A percentile compares a stretch with the other conserved stretches of the same genome.
Conservation (phyloP, 495 filamentous ascomycete genomes). For the Pseudomonodictys pantanalensis region DNA sequence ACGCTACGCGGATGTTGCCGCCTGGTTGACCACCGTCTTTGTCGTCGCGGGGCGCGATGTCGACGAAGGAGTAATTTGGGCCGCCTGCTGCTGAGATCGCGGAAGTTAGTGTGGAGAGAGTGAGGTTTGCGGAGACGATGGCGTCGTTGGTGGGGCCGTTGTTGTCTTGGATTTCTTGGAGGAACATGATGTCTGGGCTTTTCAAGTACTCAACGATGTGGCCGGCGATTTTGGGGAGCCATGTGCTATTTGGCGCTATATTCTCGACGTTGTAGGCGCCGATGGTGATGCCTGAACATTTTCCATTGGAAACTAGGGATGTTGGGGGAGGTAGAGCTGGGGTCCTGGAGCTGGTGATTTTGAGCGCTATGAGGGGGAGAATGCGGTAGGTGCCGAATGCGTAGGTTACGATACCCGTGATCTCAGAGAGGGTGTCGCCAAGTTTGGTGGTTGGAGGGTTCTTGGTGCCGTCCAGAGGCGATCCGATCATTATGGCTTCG, state of each 20-base stretch:
- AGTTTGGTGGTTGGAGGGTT: constrained; percentile 55
- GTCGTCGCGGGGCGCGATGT: constrained; percentile 50
- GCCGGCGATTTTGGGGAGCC: constrained; percentile 49
- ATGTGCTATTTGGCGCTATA: constrained; percentile 47
- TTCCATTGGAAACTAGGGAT: constrained; percentile 44
- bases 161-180: constrained; percentile 64
- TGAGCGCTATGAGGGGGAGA: constrained; percentile 53
- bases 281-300: constrained; percentile 53
- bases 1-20: constrained; percentile 64
- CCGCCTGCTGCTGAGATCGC: constrained; percentile 45
- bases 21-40: constrained; percentile 58
- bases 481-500: constrained; percentile 58
- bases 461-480: constrained; percentile 56
- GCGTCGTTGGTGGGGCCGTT: constrained; percentile 52
- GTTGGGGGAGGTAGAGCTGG: constrained; percentile 44
- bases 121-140: constrained; percentile 48
- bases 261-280: constrained; percentile 64
- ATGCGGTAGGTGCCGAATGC: constrained; percentile 60
- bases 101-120: constrained; percentile 45
- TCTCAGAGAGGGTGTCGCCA: constrained; percentile 54
- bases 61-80: constrained; percentile 47
- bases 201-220: constrained; percentile 56
- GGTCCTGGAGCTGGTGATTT: constrained; percentile 38
- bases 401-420: constrained; percentile 58
- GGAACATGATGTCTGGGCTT: constrained; percentile 53